Percentiles rank a stretch among this genome's conserved stretches.
phyloP scores from a whole-genome alignment of 2,329 filamentous ascomycete species.

The Cordyceps javanica region DNA sequence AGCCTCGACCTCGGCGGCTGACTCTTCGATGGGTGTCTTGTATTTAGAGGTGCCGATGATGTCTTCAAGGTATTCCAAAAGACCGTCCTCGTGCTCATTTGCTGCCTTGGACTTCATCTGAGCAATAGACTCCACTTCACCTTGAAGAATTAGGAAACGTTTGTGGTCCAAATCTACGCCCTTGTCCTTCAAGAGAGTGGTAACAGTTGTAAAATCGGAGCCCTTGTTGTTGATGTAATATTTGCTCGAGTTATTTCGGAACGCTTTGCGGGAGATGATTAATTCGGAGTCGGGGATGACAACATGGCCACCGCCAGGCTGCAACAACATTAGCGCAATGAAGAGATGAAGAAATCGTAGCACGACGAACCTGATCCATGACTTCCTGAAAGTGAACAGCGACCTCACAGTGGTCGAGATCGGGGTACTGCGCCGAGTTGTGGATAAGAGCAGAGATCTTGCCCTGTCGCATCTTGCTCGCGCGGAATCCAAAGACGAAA shows the following conservation, averaged over 20 bases:
- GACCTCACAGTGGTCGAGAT: constrained; percentile 88
- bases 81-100: constrained; percentile 91
- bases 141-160: constrained; percentile 92
- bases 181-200: constrained; percentile 74
- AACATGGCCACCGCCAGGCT: constrained; percentile 67
- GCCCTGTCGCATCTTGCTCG: constrained; percentile 98
- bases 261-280: constrained; percentile 83
- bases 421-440: constrained; percentile 81
- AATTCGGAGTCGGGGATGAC: constrained; percentile 78
- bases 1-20: constrained; percentile 80
- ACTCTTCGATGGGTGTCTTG: constrained; percentile 93
- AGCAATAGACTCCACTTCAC: constrained; percentile 96
- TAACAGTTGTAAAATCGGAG: constrained; percentile 89
- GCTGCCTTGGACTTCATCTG: constrained; percentile 98
- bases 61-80: constrained; percentile 94
- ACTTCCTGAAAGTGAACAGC: constrained; percentile 96
- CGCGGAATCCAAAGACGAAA: constrained; percentile 98
- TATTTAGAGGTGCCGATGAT: constrained; percentile 99
- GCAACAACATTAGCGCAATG: constrained; percentile 21
- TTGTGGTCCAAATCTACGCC: constrained; percentile 97
- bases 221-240: constrained; percentile 92
- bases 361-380: constrained; percentile 63
- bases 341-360: not conserved
- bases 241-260: constrained; percentile 97
- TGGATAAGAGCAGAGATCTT: constrained; percentile 98